Evolutionary conservation across 2,329 filamentous ascomycete genomes (phyloP).

Genomic region (Penicillium sp.): DNA sequence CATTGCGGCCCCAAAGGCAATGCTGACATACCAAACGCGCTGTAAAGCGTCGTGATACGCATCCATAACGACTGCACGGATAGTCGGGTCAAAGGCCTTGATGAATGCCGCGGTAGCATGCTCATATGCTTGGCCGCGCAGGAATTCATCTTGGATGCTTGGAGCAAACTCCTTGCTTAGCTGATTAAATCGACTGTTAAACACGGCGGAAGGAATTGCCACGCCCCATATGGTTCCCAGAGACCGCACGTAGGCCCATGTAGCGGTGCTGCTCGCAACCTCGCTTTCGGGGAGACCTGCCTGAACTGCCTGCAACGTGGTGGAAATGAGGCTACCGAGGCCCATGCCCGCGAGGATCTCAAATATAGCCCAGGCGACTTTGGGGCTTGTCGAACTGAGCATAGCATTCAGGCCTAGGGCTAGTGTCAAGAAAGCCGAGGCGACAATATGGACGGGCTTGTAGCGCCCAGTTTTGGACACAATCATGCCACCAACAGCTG

Average conservation of each 20-base stretch:
- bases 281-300: constrained; percentile 25
- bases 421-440: constrained; percentile 24
- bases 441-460: constrained; percentile 23
- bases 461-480: constrained; percentile 30
- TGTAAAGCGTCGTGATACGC: neutral
- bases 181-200: constrained; percentile 23
- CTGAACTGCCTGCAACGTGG: constrained; percentile 26
- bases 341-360: constrained; percentile 26
- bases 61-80: neutral
- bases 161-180: constrained; percentile 10
- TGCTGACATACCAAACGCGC: neutral
- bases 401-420: constrained; percentile 26
- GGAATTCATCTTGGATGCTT: constrained; percentile 12
- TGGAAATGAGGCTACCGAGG: constrained; percentile 23
- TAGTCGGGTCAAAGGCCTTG: neutral
- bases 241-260: constrained; percentile 27
- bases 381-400: constrained; percentile 21
- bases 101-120: constrained; percentile 15
- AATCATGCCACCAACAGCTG: constrained; percentile 24
- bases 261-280: constrained; percentile 22
- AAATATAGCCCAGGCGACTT: constrained; percentile 25
- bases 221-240: constrained; percentile 31
- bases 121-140: constrained; percentile 22
- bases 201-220: constrained; percentile 26
- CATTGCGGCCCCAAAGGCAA: neutral